A percentile compares a stretch with the other conserved stretches of the same genome.
Conservation (phyloP, 2,329 filamentous ascomycete genomes). For the Cladosporium phlei region DNA sequence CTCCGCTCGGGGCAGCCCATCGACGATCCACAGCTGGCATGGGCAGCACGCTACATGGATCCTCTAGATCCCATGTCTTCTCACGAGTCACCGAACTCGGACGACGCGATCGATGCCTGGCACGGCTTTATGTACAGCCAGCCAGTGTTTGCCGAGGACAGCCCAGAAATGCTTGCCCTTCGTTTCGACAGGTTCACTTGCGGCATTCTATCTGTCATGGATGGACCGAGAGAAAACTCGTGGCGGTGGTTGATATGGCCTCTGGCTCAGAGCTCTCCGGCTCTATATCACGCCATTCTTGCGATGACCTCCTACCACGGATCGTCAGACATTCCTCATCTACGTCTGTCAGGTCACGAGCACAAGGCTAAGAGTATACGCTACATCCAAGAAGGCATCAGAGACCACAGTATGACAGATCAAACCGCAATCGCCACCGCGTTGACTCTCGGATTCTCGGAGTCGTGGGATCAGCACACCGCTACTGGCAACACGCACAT, state of each 20-base stretch:
- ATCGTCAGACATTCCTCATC: constrained; percentile 51
- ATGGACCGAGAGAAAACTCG: constrained; percentile 64
- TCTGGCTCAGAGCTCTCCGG: constrained; percentile 58
- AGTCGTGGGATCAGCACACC: constrained; percentile 67
- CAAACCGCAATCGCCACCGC: constrained; percentile 67
- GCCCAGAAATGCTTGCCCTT: constrained; percentile 57
- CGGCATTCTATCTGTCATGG: constrained; percentile 66
- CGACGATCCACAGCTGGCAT: constrained; percentile 7
- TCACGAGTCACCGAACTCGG: constrained; percentile 1
- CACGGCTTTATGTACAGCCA: constrained; percentile 26
- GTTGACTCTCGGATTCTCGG: constrained; percentile 62
- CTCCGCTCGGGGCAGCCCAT: constrained; percentile 7
- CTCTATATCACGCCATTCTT: constrained; percentile 63
- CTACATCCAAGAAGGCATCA: constrained; percentile 54
- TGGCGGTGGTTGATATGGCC: constrained; percentile 70
- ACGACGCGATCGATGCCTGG: constrained; percentile 3
- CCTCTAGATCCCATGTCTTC: not conserved
- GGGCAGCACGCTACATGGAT: constrained; percentile 11
- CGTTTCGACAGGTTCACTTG: constrained; percentile 64
- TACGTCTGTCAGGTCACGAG: constrained; percentile 61
- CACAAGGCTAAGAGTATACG: constrained; percentile 64
- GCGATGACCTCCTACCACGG: constrained; percentile 67
- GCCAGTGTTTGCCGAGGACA: constrained; percentile 28
- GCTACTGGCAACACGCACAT: constrained; percentile 66
- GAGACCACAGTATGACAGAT: constrained; percentile 53